Conservation (phyloP, 2,329 filamentous ascomycete genomes). For the Anthostomella pinea region DNA sequence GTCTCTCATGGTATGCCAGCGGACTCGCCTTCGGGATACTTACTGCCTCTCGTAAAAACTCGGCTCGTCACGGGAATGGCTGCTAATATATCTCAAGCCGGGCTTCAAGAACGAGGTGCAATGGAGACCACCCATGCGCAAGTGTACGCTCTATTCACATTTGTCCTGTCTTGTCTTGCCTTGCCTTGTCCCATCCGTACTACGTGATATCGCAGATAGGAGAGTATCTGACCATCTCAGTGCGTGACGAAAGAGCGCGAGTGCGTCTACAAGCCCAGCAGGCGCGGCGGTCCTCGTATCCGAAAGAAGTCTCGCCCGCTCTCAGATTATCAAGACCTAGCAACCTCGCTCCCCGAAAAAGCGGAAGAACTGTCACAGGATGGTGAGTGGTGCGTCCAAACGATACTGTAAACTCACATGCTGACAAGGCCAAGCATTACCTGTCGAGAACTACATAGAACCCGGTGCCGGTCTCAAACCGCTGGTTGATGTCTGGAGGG, state of each 20-base stretch:
- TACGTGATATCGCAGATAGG: conserved; percentile 7
- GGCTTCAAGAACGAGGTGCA: conserved; percentile 44
- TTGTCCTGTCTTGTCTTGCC: neutral
- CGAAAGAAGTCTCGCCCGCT: conserved; percentile 37
- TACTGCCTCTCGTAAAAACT: conserved; percentile 2
- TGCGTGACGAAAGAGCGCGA: conserved; percentile 39
- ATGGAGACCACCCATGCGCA: conserved; percentile 42
- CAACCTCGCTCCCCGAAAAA: conserved; percentile 25
- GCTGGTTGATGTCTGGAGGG: conserved; percentile 42
- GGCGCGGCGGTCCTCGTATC: conserved; percentile 42
- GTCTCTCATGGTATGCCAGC: conserved; percentile 46
- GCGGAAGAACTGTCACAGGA: conserved; percentile 31
- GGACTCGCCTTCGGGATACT: conserved; percentile 9
- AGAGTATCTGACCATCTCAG: conserved; percentile 26
- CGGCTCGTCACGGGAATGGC: conserved; percentile 1
- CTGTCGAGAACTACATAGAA: conserved; percentile 40
- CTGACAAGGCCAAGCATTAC: conserved; percentile 18
- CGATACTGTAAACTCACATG: conserved; percentile 1
- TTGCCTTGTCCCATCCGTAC: conserved; percentile 5
- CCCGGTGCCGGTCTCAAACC: conserved; percentile 47
- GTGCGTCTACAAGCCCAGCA: conserved; percentile 42
- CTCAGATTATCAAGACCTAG: conserved; percentile 28
- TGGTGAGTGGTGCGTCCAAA: conserved; percentile 23
- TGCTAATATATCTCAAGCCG: conserved; percentile 33
- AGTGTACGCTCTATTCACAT: conserved; percentile 36